These are phyloP conservation scores for Pseudogymnoascus sp. DNA, from an alignment of 2,329 filamentous ascomycete species.

Conservation along the genomic window DNA sequence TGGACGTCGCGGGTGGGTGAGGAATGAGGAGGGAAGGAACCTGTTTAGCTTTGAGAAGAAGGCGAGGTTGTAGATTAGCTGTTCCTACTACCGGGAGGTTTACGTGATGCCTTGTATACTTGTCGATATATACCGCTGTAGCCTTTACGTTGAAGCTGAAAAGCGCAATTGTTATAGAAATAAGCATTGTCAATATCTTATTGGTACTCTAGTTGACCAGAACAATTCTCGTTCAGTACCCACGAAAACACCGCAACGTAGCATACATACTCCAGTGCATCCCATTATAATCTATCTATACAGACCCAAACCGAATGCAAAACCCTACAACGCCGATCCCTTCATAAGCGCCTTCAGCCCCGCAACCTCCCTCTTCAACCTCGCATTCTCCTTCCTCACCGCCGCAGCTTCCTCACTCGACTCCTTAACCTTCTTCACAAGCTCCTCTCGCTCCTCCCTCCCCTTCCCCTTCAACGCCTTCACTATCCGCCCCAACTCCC, in stretches of 20 bases:
- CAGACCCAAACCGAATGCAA: neutral
- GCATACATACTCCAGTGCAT: conserved; percentile 7
- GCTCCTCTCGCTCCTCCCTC: conserved; percentile 70
- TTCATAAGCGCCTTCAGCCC: conserved; percentile 18
- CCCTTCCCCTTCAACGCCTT: conserved; percentile 64
- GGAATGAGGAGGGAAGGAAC: conserved; percentile 28
- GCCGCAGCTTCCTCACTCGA: conserved; percentile 68
- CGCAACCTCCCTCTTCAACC: conserved; percentile 73
- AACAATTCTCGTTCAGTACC: neutral
- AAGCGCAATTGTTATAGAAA: neutral
- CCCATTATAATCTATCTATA: conserved; percentile 7
- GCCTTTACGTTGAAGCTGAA: neutral
- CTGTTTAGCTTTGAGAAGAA: conserved; percentile 28
- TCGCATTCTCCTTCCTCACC: conserved; percentile 76
- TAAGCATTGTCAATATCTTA: neutral
- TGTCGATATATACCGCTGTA: neutral
- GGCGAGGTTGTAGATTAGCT: conserved; percentile 15
- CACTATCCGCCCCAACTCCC: conserved; percentile 77
- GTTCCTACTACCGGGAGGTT: neutral
- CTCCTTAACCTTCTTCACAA: conserved; percentile 63
- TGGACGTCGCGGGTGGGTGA: conserved; percentile 40
- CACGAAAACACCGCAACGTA: neutral
- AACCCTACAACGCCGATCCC: neutral
- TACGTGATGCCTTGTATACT: neutral
- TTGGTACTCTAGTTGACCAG: conserved; percentile 1